Base-by-base conservation (phyloP, 2,329 filamentous ascomycete genomes). In the Epicoccum sorghinum region DNA sequence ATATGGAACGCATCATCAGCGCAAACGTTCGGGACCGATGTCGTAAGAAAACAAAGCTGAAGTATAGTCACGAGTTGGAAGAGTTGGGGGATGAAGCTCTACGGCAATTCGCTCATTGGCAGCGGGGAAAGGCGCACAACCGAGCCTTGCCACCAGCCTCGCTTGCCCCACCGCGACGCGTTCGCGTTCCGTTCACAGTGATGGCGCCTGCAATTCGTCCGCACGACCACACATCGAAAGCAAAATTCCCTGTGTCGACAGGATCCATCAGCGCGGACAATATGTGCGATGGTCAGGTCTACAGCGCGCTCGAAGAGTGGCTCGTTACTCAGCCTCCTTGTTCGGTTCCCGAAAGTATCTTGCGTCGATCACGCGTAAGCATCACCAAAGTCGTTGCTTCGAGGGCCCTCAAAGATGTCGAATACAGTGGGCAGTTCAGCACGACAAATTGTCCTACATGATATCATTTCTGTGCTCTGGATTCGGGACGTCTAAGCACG, bases 331-430 rank as follows among this genome's bases (percentile, higher is more conserved):
- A 49, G 52, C 52, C 52, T n/a, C 25, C 32, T n/a, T 14, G 14
- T 38, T 55, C 52, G 52, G 52, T 46, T 14, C n/a, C 52, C 52
- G 46, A 50, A 32, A 7, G 13, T 12, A 13, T 33, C 32, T 2
- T 24, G 14, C 30, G 9, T 48, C 13, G 13, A 41, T n/a, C 12
- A 13, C 38, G 46, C 18, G 27, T 32, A 4, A 27, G 3, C 13
- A 14, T 22, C 10, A 7, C 10, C 10, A n/a, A 22, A 35, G 6
- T 3, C 10, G 7, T 8, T 12, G 25, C 10, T 29, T 29, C 27
- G 27, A 29, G 6, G 27, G 13, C 10, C 4, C 18, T 27, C 14
- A 7, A 24, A 12, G 8, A 9, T 29, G 9, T 29, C 18, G 27
- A 6, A 29, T 7, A 29, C 9, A 29, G 27, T 9, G 27, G 27